Evolutionary conservation across 2,329 filamentous ascomycete genomes (phyloP).

Genomic region (Immersiporthe knoxdaviesiana): DNA sequence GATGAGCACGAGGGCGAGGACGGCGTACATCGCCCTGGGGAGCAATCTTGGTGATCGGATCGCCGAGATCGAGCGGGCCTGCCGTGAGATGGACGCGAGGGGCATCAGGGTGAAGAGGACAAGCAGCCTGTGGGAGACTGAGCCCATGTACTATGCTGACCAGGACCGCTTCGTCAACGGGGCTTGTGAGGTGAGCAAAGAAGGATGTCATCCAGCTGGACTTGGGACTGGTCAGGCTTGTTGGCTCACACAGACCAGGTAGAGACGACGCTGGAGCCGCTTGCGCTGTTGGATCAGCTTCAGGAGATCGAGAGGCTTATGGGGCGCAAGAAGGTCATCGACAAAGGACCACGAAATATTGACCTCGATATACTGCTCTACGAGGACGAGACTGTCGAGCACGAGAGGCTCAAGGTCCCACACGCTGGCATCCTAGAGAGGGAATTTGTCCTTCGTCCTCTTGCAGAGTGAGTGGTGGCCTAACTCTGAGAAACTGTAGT

Average conservation of each 20-base stretch:
- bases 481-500: too few relatives aligned
- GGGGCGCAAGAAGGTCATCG: conserved; percentile 80
- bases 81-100: conserved; percentile 72
- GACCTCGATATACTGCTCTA: conserved; percentile 93
- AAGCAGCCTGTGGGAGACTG: conserved; percentile 90
- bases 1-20: conserved; percentile 41
- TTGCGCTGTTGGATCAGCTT: conserved; percentile 76
- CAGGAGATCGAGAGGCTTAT: conserved; percentile 82
- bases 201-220: neutral
- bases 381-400: conserved; percentile 64
- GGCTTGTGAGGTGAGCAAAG: conserved; percentile 76
- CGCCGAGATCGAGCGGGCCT: conserved; percentile 82
- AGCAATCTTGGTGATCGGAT: conserved; percentile 91
- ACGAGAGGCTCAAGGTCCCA: conserved; percentile 79
- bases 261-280: conserved; percentile 74
- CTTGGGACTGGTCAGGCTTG: neutral
- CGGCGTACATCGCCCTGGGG: conserved; percentile 83
- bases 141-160: conserved; percentile 93
- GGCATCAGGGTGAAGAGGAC: conserved; percentile 77
- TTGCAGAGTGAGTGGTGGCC: conserved; percentile 67
- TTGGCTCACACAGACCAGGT: conserved; percentile 57
- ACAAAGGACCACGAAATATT: conserved; percentile 93
- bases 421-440: conserved; percentile 85
- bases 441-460: conserved; percentile 88
- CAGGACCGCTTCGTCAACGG: conserved; percentile 91